Base-by-base conservation (phyloP, 371 early-diverging fungal genomes). In the Choanephora cucurbitarum region DNA sequence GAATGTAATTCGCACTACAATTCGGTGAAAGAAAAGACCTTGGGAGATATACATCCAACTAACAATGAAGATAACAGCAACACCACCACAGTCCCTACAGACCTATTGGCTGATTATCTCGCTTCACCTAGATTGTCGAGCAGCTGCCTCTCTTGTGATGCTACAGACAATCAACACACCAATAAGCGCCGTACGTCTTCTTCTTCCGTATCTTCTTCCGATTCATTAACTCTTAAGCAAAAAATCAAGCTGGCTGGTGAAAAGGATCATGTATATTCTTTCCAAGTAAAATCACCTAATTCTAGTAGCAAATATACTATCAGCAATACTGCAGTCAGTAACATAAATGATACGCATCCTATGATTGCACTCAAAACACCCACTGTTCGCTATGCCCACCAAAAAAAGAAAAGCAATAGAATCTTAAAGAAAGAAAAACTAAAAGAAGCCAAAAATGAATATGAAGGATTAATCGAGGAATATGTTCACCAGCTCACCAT, bases 401-500 rank as follows among this genome's bases (percentile, higher is more conserved):
- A 28, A 7, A 57, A 53, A 22, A 47, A 23, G 32, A 55, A 60
- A 24, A 63, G 28, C 18, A 52, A 7, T n/a, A 68, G 55, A 34
- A 32, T 44, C 5, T 49, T 57, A n/a, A 61, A 63, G 32, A 64
- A 62, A 54, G 57, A 67, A 32, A 66, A 59, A 28, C 48, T 75
- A 17, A 70, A 62, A 44, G 63, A 69, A 34, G 77, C 74, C 5
- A 73, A 67, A 44, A 58, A 55, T 21, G 67, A 66, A 21, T 77
- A 72, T 31, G 69, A 77, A 48, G 61, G 56, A 8, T 55, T 46
- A 10, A 66, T 79, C 11, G 67, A 76, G 47, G 66, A 59, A 24
- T 79, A 70, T 39, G 69, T 60, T 57, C 62, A 68, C 8, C 79
- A 79, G 44, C 56, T 79, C 5, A 72, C 70, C 3, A 41, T 62